Percentiles rank a stretch among this genome's conserved stretches.
Evolutionary conservation across 1,284 basidiomycete genomes (phyloP).

Genomic region (Ganoderma lucidum): DNA sequence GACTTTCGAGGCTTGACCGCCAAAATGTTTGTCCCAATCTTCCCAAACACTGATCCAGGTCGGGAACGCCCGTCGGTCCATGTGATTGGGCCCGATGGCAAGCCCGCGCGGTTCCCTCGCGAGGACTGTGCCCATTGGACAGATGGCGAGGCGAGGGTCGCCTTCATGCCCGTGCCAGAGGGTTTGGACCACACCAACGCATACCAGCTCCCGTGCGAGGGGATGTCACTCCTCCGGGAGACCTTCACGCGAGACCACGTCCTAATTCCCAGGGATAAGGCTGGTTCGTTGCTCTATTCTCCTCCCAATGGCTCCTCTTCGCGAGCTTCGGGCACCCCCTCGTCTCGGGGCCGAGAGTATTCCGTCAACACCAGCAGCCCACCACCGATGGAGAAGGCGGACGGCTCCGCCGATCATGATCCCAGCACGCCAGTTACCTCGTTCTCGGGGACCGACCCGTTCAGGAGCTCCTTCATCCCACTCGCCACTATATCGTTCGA

Average conservation of each 20-base stretch:
- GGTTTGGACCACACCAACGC: not conserved
- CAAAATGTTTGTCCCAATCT: not conserved
- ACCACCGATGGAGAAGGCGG: not conserved
- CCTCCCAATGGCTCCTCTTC: not conserved
- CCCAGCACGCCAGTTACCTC: too few species aligned
- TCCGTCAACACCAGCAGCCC: not conserved
- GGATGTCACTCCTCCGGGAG: not conserved
- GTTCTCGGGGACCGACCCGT: not conserved
- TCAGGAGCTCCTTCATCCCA: not conserved
- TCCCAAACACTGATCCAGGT: not conserved
- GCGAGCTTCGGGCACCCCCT: not conserved
- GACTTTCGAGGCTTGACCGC: not conserved
- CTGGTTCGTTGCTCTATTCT: not conserved
- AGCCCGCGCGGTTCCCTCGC: not conserved
- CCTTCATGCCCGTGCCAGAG: not conserved
- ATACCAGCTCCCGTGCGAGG: not conserved
- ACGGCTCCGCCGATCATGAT: not conserved
- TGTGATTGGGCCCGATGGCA: not conserved
- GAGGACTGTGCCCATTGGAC: slow-evolving; percentile 2
- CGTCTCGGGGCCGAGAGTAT: not conserved
- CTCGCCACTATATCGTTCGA: not conserved
- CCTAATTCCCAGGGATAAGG: not conserved
- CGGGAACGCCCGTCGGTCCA: not conserved
- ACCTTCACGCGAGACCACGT: not conserved
- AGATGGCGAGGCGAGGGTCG: not conserved